These are phyloP conservation scores for Conticribra weissflogii DNA, from an alignment of 108 stramenopile genomes.

Conservation along the genomic window DNA sequence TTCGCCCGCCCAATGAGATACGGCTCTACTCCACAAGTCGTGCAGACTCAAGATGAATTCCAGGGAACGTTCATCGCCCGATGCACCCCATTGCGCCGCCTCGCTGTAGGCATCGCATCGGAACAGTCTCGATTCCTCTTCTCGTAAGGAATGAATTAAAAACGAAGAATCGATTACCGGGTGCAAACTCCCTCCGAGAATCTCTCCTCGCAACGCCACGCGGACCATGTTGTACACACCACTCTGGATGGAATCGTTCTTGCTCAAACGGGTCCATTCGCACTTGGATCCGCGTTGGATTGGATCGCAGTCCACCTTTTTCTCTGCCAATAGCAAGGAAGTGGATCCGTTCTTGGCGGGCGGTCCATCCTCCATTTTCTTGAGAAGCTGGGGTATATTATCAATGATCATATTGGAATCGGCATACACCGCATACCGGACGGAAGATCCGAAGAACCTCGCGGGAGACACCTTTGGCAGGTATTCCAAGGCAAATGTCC, in stretches of 20 bases:
- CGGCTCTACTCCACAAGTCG: conserved; percentile 83
- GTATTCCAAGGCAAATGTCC: conserved; percentile 41
- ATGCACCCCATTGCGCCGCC: conserved; percentile 73
- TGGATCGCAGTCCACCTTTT: conserved; percentile 36
- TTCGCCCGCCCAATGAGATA: conserved; percentile 43
- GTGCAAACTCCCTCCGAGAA: conserved; percentile 57
- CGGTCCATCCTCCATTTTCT: conserved; percentile 33
- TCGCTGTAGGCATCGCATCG: conserved; percentile 84
- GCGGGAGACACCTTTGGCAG: conserved; percentile 86
- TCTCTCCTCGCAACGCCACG: conserved; percentile 62
- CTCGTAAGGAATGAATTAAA: conserved; percentile 66
- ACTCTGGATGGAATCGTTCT: conserved; percentile 38
- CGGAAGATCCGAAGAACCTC: conserved; percentile 64
- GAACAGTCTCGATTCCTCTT: conserved; percentile 72
- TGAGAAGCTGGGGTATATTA: conserved; percentile 54
- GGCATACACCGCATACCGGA: conserved; percentile 65
- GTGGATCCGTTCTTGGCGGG: conserved; percentile 45
- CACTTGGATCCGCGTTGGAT: conserved; percentile 25
- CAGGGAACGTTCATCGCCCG: conserved; percentile 58
- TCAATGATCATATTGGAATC: conserved; percentile 65
- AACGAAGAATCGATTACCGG: conserved; percentile 71
- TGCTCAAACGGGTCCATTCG: conserved; percentile 16
- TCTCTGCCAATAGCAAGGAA: conserved; percentile 59
- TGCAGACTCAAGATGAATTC: conserved; percentile 79
- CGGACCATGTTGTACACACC: conserved; percentile 63